Evolutionary conservation across 2,329 filamentous ascomycete species (phyloP), one percentile per base, ranked within the genome.

Genomic region (Trichoderma afroharzianum): DNA sequence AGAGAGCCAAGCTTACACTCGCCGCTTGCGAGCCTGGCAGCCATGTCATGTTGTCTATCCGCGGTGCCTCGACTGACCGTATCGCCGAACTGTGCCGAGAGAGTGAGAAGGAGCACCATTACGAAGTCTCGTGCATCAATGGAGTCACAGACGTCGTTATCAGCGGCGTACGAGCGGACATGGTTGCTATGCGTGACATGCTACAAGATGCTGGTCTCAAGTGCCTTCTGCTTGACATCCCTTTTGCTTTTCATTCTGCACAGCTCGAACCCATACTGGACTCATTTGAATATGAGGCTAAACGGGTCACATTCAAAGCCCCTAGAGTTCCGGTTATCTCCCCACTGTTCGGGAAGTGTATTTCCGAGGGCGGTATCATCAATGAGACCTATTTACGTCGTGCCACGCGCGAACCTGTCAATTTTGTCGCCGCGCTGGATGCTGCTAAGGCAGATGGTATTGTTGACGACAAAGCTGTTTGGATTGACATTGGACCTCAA

Each of bases 401-500:
- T n/a, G 63, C 47, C 39, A 55, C 47, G 21, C 47, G 39, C 18
- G 63, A 66, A 3, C 21, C 47, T 28, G 63, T 66, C 26, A 26
- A 55, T 28, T 66, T 66, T 36, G 26, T 53, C 2, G 1, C 18
- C 2, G 63, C 63, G 1, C 30, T 66, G 6, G 63, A 50, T 15
- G 39, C 63, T 21, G 63, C 28, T 12, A 15, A 18, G 6, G 18
- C 3, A 3, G 28, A 30, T 8, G 63, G 28, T 26, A 4, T 66
- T 15, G 6, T 66, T 24, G 18, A 66, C 58, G 85, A 87, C 39
- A 85, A 86, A 76, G 88, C 87, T 14, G 81, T 86, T 15, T 92
- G 88, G 87, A 78, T 93, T 66, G 91, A 93, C 75, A 82, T 92
- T 72, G 91, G 91, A 2, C 89, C 90, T 15, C 88, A 92, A 74